These are phyloP conservation scores for California macrophylla DNA, from an alignment of 441 rosid species.

Conservation along the genomic window DNA sequence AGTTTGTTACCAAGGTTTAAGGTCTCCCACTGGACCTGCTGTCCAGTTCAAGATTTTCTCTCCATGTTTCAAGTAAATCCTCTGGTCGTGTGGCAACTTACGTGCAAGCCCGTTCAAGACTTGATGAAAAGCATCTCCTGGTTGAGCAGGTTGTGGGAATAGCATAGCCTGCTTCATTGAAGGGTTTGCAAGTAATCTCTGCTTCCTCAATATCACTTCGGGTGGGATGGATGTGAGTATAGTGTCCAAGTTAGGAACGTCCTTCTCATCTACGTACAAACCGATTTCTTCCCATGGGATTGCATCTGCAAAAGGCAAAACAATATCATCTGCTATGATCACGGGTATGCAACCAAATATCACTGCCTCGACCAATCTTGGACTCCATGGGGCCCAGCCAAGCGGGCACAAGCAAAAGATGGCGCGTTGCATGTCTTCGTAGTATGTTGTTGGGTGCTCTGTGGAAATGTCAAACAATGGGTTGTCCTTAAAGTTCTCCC, in stretches of 20 bases:
- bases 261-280: conserved; percentile 54
- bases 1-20: conserved; percentile 57
- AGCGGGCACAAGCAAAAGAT: conserved; percentile 66
- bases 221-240: conserved; percentile 56
- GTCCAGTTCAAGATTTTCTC: conserved; percentile 65
- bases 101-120: conserved; percentile 66
- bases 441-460: conserved; percentile 67
- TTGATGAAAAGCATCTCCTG: conserved; percentile 70
- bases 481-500: conserved; percentile 77
- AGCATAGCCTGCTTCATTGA: conserved; percentile 76
- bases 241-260: conserved; percentile 57
- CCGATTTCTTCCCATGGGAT: conserved; percentile 79
- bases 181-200: conserved; percentile 61
- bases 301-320: conserved; percentile 67
- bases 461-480: conserved; percentile 67
- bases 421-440: conserved; percentile 71
- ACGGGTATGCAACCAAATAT: conserved; percentile 73
- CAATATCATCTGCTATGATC: conserved; percentile 67
- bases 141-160: conserved; percentile 59
- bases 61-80: conserved; percentile 39
- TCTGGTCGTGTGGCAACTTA: conserved; percentile 48
- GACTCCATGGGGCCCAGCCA: conserved; percentile 85
- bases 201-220: conserved; percentile 50
- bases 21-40: conserved; percentile 57
- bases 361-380: conserved; percentile 66